These are phyloP conservation scores for Cytospora paraplurivora DNA, from an alignment of 2,329 filamentous ascomycete genomes.

Conservation along the genomic window DNA sequence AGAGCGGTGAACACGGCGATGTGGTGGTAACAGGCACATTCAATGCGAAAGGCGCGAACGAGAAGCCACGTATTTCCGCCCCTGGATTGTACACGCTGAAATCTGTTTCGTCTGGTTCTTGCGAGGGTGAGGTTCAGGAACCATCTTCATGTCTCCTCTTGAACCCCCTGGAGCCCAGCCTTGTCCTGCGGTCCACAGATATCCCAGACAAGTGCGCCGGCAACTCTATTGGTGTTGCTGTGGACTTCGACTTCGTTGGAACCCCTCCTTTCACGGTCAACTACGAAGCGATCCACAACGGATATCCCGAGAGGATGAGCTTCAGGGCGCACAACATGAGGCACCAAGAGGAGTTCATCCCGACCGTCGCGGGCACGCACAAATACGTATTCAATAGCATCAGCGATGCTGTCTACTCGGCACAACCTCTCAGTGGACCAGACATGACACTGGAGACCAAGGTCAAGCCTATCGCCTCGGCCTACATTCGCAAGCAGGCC, in stretches of 20 bases:
- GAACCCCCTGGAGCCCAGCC: slow-evolving; percentile 84
- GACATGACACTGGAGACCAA: slow-evolving; percentile 76
- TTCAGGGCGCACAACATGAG: slow-evolving; percentile 70
- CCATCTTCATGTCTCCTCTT: slow-evolving; percentile 90
- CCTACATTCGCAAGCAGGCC: slow-evolving; percentile 62
- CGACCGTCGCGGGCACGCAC: slow-evolving; percentile 79
- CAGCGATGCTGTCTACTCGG: slow-evolving; percentile 78
- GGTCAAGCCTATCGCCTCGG: slow-evolving; percentile 89
- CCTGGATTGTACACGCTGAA: slow-evolving; percentile 86
- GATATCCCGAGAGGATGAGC: slow-evolving; percentile 55
- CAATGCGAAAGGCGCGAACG: slow-evolving; percentile 61
- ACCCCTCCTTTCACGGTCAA: slow-evolving; percentile 86
- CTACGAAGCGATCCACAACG: slow-evolving; percentile 72
- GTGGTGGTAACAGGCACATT: slow-evolving; percentile 60
- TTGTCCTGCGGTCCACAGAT: slow-evolving; percentile 73
- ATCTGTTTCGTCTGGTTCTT: slow-evolving; percentile 77
- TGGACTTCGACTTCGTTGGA: slow-evolving; percentile 87
- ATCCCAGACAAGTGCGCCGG: slow-evolving; percentile 95
- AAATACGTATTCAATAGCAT: slow-evolving; percentile 83
- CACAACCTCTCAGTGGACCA: slow-evolving; percentile 61
- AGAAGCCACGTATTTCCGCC: slow-evolving; percentile 69
- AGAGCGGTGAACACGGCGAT: slow-evolving; percentile 69
- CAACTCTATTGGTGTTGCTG: slow-evolving; percentile 85
- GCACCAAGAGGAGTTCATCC: slow-evolving; percentile 82
- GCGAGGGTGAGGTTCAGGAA: slow-evolving; percentile 85